Percentiles rank a stretch among this genome's conserved stretches.
These are phyloP conservation scores for Alternaria tenuissima DNA, from an alignment of 2,329 filamentous ascomycete genomes.

Conservation along the genomic window DNA sequence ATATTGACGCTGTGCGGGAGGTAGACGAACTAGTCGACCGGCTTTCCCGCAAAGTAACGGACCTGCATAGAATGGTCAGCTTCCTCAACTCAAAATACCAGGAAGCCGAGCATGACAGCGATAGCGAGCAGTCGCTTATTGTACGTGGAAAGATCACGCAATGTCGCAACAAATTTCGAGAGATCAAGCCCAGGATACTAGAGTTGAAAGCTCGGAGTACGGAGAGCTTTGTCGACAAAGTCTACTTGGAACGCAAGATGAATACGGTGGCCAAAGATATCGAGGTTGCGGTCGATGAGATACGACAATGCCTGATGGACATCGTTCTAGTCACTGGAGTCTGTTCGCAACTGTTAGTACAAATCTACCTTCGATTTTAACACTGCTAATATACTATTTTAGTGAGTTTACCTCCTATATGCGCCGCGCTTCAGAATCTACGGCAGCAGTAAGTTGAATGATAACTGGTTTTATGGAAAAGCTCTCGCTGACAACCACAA, in stretches of 20 bases:
- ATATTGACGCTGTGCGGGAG: slow-evolving; percentile 20
- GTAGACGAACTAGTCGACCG: slow-evolving; percentile 3
- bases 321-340: neutral
- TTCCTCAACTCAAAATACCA: slow-evolving; percentile 18
- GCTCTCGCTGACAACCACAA: neutral
- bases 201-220: slow-evolving; percentile 17
- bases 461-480: neutral
- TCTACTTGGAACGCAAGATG: slow-evolving; percentile 13
- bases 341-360: neutral
- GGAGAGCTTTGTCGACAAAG: slow-evolving; percentile 18
- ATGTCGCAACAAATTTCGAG: slow-evolving; percentile 12
- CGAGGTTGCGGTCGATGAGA: slow-evolving; percentile 19
- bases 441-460: neutral
- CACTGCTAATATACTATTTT: neutral
- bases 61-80: slow-evolving; percentile 15
- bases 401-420: neutral
- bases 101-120: neutral
- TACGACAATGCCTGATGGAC: slow-evolving; percentile 16
- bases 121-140: slow-evolving; percentile 5
- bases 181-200: slow-evolving; percentile 13
- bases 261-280: slow-evolving; percentile 21
- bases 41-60: slow-evolving; percentile 12
- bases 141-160: slow-evolving; percentile 14
- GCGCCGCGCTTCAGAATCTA: neutral
- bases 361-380: rapidly evolving